Evolutionary conservation across 805 yeast species (phyloP).

Genomic region (Candida mattraensis): DNA sequence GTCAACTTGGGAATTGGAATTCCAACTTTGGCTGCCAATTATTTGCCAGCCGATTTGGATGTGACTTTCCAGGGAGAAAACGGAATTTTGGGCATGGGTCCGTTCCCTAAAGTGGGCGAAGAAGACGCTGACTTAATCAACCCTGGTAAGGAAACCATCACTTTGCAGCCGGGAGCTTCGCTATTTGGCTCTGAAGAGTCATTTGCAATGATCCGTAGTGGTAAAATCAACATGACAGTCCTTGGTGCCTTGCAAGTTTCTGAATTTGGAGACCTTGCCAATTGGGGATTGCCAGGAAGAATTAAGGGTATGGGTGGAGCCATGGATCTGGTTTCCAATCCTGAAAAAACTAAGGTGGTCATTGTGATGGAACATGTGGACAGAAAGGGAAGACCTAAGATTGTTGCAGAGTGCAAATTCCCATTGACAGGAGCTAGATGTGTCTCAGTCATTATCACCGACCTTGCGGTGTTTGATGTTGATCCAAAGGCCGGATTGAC

Average conservation of each 20-base stretch:
- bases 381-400: constrained; percentile 47
- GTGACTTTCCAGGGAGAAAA: constrained; percentile 49
- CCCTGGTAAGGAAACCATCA: constrained; percentile 53
- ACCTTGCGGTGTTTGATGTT: constrained; percentile 48
- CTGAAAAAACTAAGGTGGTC: constrained; percentile 43
- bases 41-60: constrained; percentile 35
- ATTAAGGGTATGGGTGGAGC: constrained; percentile 58
- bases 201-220: constrained; percentile 50
- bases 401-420: constrained; percentile 42
- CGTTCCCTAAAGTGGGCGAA: constrained; percentile 42
- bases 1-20: constrained; percentile 53
- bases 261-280: constrained; percentile 48
- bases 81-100: constrained; percentile 50
- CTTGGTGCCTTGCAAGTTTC: constrained; percentile 53
- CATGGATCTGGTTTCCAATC: constrained; percentile 51
- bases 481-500: constrained; percentile 38
- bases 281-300: constrained; percentile 53
- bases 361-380: constrained; percentile 50
- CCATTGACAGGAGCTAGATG: constrained; percentile 49
- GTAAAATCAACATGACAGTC: constrained; percentile 43
- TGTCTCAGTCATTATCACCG: constrained; percentile 47
- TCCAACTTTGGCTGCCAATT: constrained; percentile 48
- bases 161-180: constrained; percentile 46
- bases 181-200: constrained; percentile 50
- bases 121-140: constrained; percentile 49